Base-by-base conservation (phyloP, 2,329 filamentous ascomycete genomes). In the Graphilbum ipis-grandicollis region DNA sequence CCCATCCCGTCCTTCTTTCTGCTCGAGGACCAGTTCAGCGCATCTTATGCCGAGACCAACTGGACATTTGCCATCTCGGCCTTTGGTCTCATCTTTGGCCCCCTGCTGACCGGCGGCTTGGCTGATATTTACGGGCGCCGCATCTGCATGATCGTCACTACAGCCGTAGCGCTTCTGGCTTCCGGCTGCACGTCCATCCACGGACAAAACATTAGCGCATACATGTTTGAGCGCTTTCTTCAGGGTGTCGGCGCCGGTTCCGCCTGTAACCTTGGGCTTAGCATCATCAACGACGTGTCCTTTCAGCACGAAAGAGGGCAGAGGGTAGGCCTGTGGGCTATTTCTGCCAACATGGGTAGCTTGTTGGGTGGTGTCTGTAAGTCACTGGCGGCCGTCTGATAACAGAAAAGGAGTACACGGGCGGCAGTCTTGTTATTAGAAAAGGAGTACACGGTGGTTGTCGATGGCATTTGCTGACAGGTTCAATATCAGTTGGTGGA, bases 221-320 rank as follows among this genome's bases (percentile, higher is more conserved):
- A 37, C 35, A 28, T 37, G 22, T 28, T 29, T 15, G 26, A 19
- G 22, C 35, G 35, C 17, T 37, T 37, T 23, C 35, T 37, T 15
- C 35, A 37, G 35, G 35, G 35, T 23, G 21, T 37, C 23, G 35
- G 35, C 9, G 31, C 22, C 14, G 35, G 35, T 4, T 23, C 35
- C 3, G n/a, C 31, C 13, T 15, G 19, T 19, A 23, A 13, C 17
- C 14, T 37, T 12, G 35, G 17, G 21, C 29, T 37, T 21, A 37
- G 31, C 31, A 33, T 29, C 35, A 29, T 37, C 35, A 22, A 17
- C 31, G 31, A 37, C 31, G 18, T 37, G 7, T 37, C 35, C 21
- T 37, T 22, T 21, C 22, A 37, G 35, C 35, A 37, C 35, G 35
- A 37, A 18, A 21, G 31, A 22, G 35, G 35, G n/a, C n/a, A n/a